Conservation (phyloP, 73 alveolate species). For the Halteria grandinella region DNA sequence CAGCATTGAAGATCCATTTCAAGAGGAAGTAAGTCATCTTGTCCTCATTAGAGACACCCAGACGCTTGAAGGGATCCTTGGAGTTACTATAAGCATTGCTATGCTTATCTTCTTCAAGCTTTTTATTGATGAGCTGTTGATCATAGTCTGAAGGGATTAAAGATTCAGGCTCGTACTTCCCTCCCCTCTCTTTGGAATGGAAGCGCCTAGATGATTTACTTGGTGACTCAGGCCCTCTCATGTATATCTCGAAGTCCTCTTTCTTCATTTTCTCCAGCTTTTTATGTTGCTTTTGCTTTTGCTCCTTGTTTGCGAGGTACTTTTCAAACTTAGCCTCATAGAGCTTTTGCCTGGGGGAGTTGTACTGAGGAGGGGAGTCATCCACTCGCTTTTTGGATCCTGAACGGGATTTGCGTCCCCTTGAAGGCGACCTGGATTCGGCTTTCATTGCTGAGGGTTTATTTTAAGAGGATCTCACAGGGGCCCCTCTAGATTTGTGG, state of each 20-base stretch:
- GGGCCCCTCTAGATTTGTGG: not conserved
- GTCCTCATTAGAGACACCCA: conserved; percentile 48
- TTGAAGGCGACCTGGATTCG: too few species aligned
- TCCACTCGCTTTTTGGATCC: not conserved
- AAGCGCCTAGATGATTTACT: conserved; percentile 5
- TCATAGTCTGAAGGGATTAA: conserved; percentile 22
- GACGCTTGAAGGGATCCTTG: conserved; percentile 14
- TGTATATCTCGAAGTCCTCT: conserved; percentile 59
- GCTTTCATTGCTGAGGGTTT: too few species aligned
- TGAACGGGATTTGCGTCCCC: not conserved
- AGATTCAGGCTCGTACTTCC: not conserved
- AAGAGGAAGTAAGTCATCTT: conserved; percentile 57
- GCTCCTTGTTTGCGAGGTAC: conserved; percentile 54
- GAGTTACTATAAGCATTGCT: not conserved
- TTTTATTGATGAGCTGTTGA: not conserved
- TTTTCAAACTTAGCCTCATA: conserved; percentile 68
- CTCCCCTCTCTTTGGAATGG: not conserved
- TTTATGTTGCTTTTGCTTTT: conserved; percentile 7
- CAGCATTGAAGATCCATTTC: conserved; percentile 69
- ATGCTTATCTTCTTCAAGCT: not conserved
- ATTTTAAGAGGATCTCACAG: too few species aligned
- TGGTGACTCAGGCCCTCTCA: conserved; percentile 58
- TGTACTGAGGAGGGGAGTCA: not conserved
- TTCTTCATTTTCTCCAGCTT: conserved; percentile 12
- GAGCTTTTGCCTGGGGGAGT: conserved; percentile 19